Evolutionary conservation across 805 yeast genomes (phyloP).

Genomic region (Candida silvicultrix): DNA sequence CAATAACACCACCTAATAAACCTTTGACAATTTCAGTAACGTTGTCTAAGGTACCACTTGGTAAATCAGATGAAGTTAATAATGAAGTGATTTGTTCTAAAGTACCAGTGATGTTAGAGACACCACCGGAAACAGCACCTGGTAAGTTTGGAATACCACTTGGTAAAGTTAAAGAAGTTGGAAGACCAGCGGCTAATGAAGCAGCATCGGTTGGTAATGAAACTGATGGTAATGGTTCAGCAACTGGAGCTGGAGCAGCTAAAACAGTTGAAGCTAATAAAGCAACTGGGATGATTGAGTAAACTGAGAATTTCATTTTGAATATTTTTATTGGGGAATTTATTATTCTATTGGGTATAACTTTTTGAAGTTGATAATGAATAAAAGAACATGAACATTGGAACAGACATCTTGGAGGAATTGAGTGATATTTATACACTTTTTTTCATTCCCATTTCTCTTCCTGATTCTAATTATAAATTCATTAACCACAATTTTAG

Average conservation of each 20-base stretch:
- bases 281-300: constrained; percentile 4
- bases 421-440: not conserved
- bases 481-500: too few relatives aligned
- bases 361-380: not conserved
- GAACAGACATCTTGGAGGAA: too few relatives aligned
- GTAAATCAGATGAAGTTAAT: constrained; percentile 4
- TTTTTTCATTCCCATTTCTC: too few relatives aligned
- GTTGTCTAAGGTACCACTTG: constrained; percentile 5
- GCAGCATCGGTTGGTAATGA: not conserved
- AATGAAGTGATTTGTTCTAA: not conserved
- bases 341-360: too few relatives aligned
- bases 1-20: constrained; percentile 6
- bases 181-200: constrained; percentile 1
- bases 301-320: not conserved
- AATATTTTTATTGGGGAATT: not conserved
- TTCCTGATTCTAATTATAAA: too few relatives aligned
- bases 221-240: constrained; percentile 5
- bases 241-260: constrained; percentile 4
- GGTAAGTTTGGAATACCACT: constrained; percentile 2
- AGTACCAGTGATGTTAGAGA: constrained; percentile 1
- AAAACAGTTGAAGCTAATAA: constrained; percentile 9
- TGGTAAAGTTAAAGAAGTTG: not conserved
- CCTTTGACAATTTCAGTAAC: constrained; percentile 3
- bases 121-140: not conserved
- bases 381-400: not conserved